These are phyloP conservation scores for Cystobasidium sp. DNA, from an alignment of 1,284 basidiomycete species.

Conservation along the genomic window DNA sequence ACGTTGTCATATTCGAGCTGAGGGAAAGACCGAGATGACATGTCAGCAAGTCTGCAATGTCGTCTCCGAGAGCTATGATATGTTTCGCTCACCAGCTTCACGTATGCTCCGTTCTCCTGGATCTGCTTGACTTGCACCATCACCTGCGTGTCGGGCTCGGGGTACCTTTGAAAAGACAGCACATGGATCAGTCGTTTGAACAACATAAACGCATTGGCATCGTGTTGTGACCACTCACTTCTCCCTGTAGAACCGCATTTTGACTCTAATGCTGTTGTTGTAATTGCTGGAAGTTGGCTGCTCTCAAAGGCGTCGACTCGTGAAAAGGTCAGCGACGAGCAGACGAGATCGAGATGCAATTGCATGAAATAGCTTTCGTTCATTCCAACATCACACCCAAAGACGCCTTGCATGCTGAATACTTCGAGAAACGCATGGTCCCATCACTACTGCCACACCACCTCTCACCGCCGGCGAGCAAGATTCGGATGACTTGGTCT, in stretches of 20 bases:
- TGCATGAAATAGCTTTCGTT: no score
- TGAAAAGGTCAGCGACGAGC: background rate
- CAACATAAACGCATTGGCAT: background rate
- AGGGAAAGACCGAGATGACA: background rate
- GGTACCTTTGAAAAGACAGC: constrained; percentile 54
- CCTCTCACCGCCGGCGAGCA: no score
- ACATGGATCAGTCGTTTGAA: background rate
- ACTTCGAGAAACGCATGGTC: no score
- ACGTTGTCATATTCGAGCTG: constrained; percentile 99
- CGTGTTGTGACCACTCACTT: constrained; percentile 64
- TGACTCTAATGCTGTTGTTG: constrained; percentile 35
- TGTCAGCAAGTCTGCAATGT: background rate
- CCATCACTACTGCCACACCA: no score
- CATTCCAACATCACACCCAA: no score
- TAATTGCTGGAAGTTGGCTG: background rate
- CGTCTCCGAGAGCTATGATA: background rate
- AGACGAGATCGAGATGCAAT: constrained; percentile 5
- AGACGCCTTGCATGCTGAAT: no score
- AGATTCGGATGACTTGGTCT: background rate
- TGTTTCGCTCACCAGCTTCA: constrained; percentile 77
- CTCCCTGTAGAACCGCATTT: constrained; percentile 80
- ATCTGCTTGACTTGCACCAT: constrained; percentile 99
- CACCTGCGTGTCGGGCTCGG: constrained; percentile 88
- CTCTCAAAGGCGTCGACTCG: background rate
- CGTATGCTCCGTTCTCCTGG: constrained; percentile 99